Conservation (phyloP, 2,329 filamentous ascomycete species). For the Alternaria ethzedia region DNA sequence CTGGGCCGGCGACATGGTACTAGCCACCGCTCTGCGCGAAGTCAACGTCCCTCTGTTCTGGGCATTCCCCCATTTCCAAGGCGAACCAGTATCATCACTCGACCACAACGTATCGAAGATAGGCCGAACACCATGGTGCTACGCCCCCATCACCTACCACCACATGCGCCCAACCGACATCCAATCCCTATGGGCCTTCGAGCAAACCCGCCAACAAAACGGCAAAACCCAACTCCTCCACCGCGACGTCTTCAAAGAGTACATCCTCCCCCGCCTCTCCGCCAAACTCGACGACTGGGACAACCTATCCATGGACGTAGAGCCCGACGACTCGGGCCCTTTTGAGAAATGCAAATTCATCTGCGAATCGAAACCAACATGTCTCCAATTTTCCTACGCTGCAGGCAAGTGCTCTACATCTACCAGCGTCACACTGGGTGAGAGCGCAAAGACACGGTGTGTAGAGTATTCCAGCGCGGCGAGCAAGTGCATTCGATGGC, state of each 20-base stretch:
- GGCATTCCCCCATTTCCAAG: constrained; percentile 28
- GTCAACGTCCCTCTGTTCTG: constrained; percentile 37
- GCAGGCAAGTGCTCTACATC: constrained; percentile 1
- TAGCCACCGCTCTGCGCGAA: constrained; percentile 56
- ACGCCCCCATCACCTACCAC: constrained; percentile 55
- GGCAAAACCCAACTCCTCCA: not conserved
- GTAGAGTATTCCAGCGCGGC: constrained; percentile 1
- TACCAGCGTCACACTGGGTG: not conserved
- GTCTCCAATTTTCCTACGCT: constrained; percentile 8
- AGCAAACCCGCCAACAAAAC: constrained; percentile 34
- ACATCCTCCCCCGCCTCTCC: constrained; percentile 2
- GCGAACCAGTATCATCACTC: constrained; percentile 30
- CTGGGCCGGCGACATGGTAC: constrained; percentile 59
- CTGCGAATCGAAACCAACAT: not conserved
- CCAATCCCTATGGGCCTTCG: constrained; percentile 52
- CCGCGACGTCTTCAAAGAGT: constrained; percentile 12
- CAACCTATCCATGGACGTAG: constrained; percentile 1
- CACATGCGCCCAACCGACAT: constrained; percentile 55
- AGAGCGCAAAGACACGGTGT: not conserved
- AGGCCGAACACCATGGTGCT: constrained; percentile 55
- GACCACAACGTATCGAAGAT: constrained; percentile 27
- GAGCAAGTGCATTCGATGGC: constrained; percentile 2
- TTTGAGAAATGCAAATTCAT: not conserved
- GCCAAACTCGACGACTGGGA: not conserved
- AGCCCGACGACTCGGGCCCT: not conserved